Conservation (phyloP, 257 asterid genomes). For the Rehmannia glutinosa region DNA sequence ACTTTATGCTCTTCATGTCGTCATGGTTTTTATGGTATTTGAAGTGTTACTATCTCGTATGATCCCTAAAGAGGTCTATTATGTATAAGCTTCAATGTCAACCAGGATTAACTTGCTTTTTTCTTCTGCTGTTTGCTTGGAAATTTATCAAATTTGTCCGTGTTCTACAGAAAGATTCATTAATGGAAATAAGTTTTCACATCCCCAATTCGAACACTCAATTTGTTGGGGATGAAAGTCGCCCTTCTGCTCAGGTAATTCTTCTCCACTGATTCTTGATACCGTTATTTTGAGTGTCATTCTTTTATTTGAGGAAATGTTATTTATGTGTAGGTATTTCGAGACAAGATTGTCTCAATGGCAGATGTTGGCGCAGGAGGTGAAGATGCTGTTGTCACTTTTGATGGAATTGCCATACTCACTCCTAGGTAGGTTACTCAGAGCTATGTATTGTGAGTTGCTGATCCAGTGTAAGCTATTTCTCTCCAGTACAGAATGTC, state of each 20-base stretch:
- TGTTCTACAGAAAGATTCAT: slow-evolving; percentile 80
- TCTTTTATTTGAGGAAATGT: slow-evolving; percentile 1
- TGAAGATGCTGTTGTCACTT: slow-evolving; percentile 88
- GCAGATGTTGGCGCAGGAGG: slow-evolving; percentile 98
- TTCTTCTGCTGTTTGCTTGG: neutral
- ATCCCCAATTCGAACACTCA: slow-evolving; percentile 88
- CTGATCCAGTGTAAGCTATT: neutral
- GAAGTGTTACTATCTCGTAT: neutral
- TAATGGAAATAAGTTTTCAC: slow-evolving; percentile 97
- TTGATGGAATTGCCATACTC: slow-evolving; percentile 87
- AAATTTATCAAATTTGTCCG: neutral
- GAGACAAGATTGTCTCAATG: slow-evolving; percentile 83
- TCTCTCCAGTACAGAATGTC: slow-evolving; percentile 14
- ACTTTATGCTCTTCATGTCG: neutral
- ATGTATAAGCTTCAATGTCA: neutral
- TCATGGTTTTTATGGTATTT: neutral
- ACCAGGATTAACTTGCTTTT: neutral
- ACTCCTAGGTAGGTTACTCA: slow-evolving; percentile 73
- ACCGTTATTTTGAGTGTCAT: neutral
- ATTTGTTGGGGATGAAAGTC: slow-evolving; percentile 88
- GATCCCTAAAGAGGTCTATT: neutral
- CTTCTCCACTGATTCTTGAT: slow-evolving; percentile 4
- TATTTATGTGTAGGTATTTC: slow-evolving; percentile 55
- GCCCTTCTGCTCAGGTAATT: slow-evolving; percentile 85
- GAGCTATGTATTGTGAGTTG: neutral